Percentiles rank a stretch among this genome's conserved stretches.
phyloP scores from a whole-genome alignment of 495 filamentous ascomycete species.

The Annulohypoxylon moriforme region DNA sequence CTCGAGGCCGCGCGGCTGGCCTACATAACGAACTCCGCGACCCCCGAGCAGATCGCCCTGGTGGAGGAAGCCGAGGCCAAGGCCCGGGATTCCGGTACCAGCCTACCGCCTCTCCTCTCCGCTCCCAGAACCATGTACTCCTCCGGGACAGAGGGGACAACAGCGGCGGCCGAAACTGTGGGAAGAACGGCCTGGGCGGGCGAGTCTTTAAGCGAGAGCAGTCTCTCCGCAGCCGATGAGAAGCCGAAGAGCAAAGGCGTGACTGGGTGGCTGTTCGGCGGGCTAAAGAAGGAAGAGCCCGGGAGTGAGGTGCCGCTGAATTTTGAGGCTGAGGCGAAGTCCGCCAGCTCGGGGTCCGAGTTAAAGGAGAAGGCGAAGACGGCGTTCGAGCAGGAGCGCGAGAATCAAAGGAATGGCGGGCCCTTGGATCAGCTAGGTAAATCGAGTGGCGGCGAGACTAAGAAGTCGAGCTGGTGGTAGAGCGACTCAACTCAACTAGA shows the following conservation, averaged over 20 bases:
- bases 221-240: slow-evolving; percentile 22
- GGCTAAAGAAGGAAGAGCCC: slow-evolving; percentile 71
- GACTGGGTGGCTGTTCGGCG: slow-evolving; percentile 53
- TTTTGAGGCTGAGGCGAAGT: slow-evolving; percentile 36
- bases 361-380: slow-evolving; percentile 52
- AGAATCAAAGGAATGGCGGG: slow-evolving; percentile 61
- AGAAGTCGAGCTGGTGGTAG: slow-evolving; percentile 53
- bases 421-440: slow-evolving; percentile 58
- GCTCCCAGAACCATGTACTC: slow-evolving; percentile 2
- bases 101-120: slow-evolving; percentile 52
- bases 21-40: slow-evolving; percentile 70
- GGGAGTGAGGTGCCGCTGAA: slow-evolving; percentile 45
- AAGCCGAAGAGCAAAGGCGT: slow-evolving; percentile 48
- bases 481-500: background rate
- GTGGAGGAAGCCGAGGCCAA: slow-evolving; percentile 58
- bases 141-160: background rate
- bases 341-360: slow-evolving; percentile 11
- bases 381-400: slow-evolving; percentile 63
- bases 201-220: slow-evolving; percentile 34
- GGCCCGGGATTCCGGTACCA: slow-evolving; percentile 47
- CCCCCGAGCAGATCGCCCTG: slow-evolving; percentile 63
- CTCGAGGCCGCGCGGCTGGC: slow-evolving; percentile 68
- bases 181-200: slow-evolving; percentile 40
- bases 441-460: slow-evolving; percentile 11
- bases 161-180: slow-evolving; percentile 1